Evolutionary conservation across 2,329 filamentous ascomycete species (phyloP), one percentile per base, ranked within the genome.

Genomic region (Berkeleyomyces rouxiae): DNA sequence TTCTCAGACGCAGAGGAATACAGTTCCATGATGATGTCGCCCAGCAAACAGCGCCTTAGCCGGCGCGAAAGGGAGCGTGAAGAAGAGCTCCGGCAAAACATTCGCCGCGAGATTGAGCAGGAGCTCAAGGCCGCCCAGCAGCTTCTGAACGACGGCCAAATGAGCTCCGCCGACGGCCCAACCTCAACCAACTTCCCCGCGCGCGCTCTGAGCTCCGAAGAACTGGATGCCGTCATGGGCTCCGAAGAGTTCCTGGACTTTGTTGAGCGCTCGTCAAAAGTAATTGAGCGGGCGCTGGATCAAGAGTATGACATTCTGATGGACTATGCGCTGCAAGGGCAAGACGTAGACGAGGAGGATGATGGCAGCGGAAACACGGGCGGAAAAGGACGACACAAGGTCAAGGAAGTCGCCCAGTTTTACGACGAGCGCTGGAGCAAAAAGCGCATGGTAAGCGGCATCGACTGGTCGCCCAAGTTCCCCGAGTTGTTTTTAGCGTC

Each of bases 351-450:
- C 47, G 90, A 95, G 57, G 90, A 95, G 58, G 89, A 95, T 63
- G 90, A 90, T 67, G 85, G 89, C 67, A 78, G 74, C 59, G 86
- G 86, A 13, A 86, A 86, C 64, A 82, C 81, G 2, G 81, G 82
- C 40, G 86, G 85, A 3, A 86, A 86, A 66, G 86, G 85, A 59
- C 83, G 86, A 47, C 79, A 88, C 67, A 82, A 87, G 67, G 82
- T 95, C 68, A 92, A 88, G 72, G 91, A 99, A 73, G 79, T 96
- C 58, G 85, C 87, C 43, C 92, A 96, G 69, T 96, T 97, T 73
- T 96, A 88, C 74, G 91, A 96, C 70, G 88, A 95, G 65, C 82
- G 90, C 71, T 96, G 92, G 88, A 95, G 90, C 70, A 95, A 95
- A 78, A 96, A 96, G 76, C 86, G 91, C 67, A 96, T 96, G 87